phyloP scores from a whole-genome alignment of 164 flowering plant genomes.

The Kingdonia uniflora region DNA sequence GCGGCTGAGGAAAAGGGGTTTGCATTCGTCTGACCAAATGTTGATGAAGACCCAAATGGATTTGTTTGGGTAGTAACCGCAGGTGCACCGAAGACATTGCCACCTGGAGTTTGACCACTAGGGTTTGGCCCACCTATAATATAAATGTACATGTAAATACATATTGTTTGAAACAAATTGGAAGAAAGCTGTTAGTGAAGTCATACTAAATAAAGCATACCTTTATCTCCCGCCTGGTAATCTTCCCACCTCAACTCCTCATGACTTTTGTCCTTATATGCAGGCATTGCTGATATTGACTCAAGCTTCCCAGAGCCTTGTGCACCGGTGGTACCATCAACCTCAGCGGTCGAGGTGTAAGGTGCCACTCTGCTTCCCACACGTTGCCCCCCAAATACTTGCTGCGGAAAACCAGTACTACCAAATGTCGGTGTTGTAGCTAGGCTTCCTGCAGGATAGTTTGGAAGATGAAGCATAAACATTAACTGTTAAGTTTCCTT shows the following conservation, averaged over 20 bases:
- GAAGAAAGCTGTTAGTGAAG: no score
- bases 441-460: conserved; percentile 46
- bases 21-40: conserved; percentile 57
- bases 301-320: conserved; percentile 75
- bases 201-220: conserved; percentile 18
- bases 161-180: no score
- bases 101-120: conserved; percentile 51
- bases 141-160: conserved; percentile 1
- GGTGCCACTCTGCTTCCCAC: conserved; percentile 73
- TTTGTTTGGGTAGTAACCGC: conserved; percentile 27
- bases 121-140: conserved; percentile 79
- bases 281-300: conserved; percentile 96
- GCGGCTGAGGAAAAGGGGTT: conserved; percentile 47
- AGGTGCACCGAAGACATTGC: conserved; percentile 29
- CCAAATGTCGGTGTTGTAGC: conserved; percentile 60
- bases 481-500: no score
- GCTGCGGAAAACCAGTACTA: conserved; percentile 49
- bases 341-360: conserved; percentile 60
- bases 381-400: conserved; percentile 60
- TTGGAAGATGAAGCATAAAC: background rate
- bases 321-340: conserved; percentile 40
- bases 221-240: conserved; percentile 88
- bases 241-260: conserved; percentile 99
- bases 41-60: conserved; percentile 38
- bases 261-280: conserved; percentile 86